Conservation (phyloP, 2,329 filamentous ascomycete genomes). For the Talaromyces funiculosus region DNA sequence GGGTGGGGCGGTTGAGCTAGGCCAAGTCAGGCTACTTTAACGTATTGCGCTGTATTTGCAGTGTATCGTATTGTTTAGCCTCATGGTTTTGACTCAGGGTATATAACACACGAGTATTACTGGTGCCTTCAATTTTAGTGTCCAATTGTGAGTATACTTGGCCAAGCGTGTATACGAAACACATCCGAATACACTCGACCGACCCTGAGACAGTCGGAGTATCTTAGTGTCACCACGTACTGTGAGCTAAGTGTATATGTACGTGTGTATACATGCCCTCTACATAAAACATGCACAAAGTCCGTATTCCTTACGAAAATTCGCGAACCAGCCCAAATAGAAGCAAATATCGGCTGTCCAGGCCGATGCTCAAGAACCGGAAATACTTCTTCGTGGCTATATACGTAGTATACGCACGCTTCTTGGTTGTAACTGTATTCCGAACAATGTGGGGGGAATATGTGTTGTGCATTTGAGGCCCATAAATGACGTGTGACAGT, state of each 20-base stretch:
- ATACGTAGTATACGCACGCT: too few relatives aligned
- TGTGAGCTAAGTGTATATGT: neutral
- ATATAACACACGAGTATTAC: too few relatives aligned
- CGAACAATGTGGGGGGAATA: neutral
- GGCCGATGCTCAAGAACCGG: neutral
- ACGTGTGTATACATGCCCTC: neutral
- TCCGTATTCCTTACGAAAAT: neutral
- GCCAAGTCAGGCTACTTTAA: neutral
- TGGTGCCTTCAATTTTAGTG: too few relatives aligned
- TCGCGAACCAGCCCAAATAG: neutral
- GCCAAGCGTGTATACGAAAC: neutral
- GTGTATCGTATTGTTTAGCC: neutral
- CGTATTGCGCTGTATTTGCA: neutral
- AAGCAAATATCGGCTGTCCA: neutral
- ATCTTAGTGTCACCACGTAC: neutral
- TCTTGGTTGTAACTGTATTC: neutral
- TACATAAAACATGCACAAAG: neutral
- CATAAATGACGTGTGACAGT: neutral
- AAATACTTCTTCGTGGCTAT: neutral
- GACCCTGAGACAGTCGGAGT: neutral
- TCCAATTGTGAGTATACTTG: neutral
- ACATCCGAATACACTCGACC: neutral
- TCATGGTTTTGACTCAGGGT: neutral
- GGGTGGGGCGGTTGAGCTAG: neutral
- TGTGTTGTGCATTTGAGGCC: neutral